Conservation (phyloP, 2,329 filamentous ascomycete genomes). For the Pseudocercospora fijiensis region DNA sequence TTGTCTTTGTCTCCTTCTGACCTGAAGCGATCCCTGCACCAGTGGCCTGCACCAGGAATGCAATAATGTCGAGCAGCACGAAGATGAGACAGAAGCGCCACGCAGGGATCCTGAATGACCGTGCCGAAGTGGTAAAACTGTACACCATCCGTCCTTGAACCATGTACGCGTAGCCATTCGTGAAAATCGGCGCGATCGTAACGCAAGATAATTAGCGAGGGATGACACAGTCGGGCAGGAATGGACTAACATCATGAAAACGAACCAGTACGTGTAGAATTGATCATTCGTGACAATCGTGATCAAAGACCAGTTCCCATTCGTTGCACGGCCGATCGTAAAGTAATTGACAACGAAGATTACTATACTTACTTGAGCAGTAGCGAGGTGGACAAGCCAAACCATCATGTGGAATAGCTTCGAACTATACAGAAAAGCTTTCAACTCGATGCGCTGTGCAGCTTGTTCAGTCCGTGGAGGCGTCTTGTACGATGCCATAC, state of each 20-base stretch:
- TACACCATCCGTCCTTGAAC: conserved; percentile 25
- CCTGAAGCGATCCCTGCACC: conserved; percentile 40
- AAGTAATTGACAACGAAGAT: conserved; percentile 16
- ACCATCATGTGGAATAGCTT: conserved; percentile 18
- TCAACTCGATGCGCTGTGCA: conserved; percentile 19
- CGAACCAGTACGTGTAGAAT: neutral
- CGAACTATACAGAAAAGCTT: conserved; percentile 21
- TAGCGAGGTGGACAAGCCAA: conserved; percentile 12
- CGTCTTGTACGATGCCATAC: conserved; percentile 18
- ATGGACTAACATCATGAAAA: conserved; percentile 1
- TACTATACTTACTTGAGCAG: conserved; percentile 2
- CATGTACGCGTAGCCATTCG: conserved; percentile 49
- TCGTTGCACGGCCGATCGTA: conserved; percentile 12
- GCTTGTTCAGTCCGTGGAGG: conserved; percentile 12
- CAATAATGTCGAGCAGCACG: conserved; percentile 47
- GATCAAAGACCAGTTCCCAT: conserved; percentile 18
- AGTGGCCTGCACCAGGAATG: conserved; percentile 48
- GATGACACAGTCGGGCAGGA: neutral
- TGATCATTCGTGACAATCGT: neutral
- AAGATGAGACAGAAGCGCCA: conserved; percentile 37
- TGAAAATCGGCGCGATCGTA: conserved; percentile 36
- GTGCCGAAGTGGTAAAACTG: conserved; percentile 19
- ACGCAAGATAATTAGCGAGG: neutral
- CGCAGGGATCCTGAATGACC: conserved; percentile 16
- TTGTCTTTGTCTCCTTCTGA: neutral